phyloP scores from a whole-genome alignment of 108 stramenopile species.

The Nannochloropsis granulata region DNA sequence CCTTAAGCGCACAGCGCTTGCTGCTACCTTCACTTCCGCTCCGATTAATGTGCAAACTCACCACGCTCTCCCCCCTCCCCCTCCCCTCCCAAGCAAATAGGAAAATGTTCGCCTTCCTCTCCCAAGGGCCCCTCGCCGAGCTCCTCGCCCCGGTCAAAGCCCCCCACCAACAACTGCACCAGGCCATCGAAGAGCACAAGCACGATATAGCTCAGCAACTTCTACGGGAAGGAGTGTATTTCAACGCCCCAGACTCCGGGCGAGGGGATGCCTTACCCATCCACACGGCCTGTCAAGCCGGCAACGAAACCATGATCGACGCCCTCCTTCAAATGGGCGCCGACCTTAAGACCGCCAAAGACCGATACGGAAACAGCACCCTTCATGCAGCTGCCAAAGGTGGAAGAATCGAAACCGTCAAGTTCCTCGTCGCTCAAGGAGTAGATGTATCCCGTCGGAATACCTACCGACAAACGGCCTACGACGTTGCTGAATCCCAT shows the following conservation, averaged over 20 bases:
- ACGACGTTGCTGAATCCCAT: constrained; percentile 14
- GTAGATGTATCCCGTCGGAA: not conserved
- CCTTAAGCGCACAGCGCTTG: too few relatives aligned
- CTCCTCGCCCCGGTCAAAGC: not conserved
- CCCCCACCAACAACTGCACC: not conserved
- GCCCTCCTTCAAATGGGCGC: not conserved
- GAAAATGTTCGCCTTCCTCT: not conserved
- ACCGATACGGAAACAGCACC: not conserved
- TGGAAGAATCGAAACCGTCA: not conserved
- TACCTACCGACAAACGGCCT: constrained; percentile 1
- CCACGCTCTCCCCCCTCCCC: too few relatives aligned
- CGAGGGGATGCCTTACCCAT: not conserved
- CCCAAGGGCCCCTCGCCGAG: not conserved
- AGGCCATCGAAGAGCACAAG: not conserved
- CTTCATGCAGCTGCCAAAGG: not conserved
- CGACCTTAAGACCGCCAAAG: not conserved
- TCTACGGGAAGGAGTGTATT: not conserved
- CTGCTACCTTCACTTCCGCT: too few relatives aligned
- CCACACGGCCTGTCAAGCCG: not conserved
- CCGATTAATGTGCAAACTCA: too few relatives aligned
- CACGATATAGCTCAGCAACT: not conserved
- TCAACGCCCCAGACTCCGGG: not conserved
- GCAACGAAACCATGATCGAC: not conserved
- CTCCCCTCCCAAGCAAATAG: too few relatives aligned
- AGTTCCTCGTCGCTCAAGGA: not conserved